A percentile compares a stretch with the other conserved stretches of the same genome.
These are phyloP conservation scores for Cercospora sp. DNA, from an alignment of 2,329 filamentous ascomycete genomes.

Conservation along the genomic window DNA sequence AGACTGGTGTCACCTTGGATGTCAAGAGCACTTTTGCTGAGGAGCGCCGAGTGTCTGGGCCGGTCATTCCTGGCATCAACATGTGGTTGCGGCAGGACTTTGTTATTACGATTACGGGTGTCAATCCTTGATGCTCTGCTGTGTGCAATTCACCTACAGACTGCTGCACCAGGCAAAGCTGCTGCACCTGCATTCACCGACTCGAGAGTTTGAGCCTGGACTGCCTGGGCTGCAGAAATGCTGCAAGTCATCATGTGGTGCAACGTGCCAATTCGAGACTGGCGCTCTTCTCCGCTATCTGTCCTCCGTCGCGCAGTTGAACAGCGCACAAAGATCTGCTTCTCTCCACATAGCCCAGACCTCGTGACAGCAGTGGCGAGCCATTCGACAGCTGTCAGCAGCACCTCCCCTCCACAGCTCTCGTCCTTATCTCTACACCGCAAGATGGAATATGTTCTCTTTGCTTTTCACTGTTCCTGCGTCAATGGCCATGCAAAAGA, in stretches of 20 bases:
- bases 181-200: too few relatives aligned
- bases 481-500: not conserved
- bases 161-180: not conserved
- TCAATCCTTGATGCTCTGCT: not conserved
- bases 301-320: not conserved
- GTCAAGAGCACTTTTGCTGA: not conserved
- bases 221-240: not conserved
- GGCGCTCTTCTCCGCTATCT: not conserved
- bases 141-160: not conserved
- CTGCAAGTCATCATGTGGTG: not conserved
- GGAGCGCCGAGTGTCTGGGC: not conserved
- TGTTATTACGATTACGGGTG: not conserved
- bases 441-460: not conserved
- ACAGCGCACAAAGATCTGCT: not conserved
- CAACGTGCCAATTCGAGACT: not conserved
- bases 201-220: too few relatives aligned
- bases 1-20: slow-evolving; percentile 43
- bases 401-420: not conserved
- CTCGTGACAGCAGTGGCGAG: not conserved
- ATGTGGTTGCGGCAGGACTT: slow-evolving; percentile 4
- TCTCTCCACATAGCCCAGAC: not conserved
- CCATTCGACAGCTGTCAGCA: not conserved
- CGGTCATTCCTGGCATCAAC: not conserved
- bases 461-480: slow-evolving; percentile 1
- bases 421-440: not conserved